Percentiles rank a stretch among this genome's conserved stretches.
phyloP scores from a whole-genome alignment of 2,329 filamentous ascomycete species.

The Exophiala alcalophila region DNA sequence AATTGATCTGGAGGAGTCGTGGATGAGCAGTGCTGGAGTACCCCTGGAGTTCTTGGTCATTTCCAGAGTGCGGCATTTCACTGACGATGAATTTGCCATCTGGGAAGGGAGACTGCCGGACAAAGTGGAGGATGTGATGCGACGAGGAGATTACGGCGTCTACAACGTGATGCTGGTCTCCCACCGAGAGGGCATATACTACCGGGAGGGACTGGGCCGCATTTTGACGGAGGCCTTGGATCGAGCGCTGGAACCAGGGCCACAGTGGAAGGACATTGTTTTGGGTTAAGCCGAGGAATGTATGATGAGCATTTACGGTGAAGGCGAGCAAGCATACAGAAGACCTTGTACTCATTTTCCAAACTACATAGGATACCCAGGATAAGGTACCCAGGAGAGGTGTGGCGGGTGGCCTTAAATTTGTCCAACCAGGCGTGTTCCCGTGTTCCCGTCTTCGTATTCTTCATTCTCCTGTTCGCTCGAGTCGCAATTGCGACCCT shows the following conservation, averaged over 20 bases:
- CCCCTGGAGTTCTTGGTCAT: conserved; percentile 29
- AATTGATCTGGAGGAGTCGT: conserved; percentile 28
- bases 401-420: too few species aligned
- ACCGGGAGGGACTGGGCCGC: conserved; percentile 29
- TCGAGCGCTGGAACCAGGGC: conserved; percentile 25
- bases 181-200: conserved; percentile 25
- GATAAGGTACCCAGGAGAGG: too few species aligned
- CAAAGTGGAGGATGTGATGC: conserved; percentile 25
- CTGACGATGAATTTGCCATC: conserved; percentile 27
- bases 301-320: background rate
- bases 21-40: conserved; percentile 18
- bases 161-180: conserved; percentile 30
- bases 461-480: background rate
- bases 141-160: conserved; percentile 26
- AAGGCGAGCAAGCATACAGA: too few species aligned
- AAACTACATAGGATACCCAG: too few species aligned
- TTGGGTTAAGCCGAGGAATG: conserved; percentile 18
- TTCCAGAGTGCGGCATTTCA: conserved; percentile 28
- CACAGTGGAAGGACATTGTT: conserved; percentile 29
- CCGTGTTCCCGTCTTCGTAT: conserved; percentile 14
- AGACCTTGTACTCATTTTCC: too few species aligned
- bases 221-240: conserved; percentile 25
- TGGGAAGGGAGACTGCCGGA: conserved; percentile 29
- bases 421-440: too few species aligned
- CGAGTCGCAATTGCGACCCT: conserved; percentile 11